Evolutionary conservation across 2,329 filamentous ascomycete species (phyloP).

Genomic region (Penicillium sp.): DNA sequence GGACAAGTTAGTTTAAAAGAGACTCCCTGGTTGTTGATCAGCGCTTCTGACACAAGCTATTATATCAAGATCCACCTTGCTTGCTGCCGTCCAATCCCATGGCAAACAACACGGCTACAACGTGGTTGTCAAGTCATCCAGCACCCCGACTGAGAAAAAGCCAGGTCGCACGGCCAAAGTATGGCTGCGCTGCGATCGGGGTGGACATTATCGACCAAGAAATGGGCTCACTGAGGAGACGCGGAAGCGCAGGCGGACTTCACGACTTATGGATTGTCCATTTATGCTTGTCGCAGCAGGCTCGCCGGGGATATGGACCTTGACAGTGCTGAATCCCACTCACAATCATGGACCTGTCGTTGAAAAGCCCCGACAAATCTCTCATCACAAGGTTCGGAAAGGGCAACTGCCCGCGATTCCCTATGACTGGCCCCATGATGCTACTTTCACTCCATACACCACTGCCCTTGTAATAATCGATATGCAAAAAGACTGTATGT

Average conservation of each 20-base stretch:
- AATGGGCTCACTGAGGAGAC: slow-evolving; percentile 44
- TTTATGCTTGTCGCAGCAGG: slow-evolving; percentile 43
- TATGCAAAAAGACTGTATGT: slow-evolving; percentile 47
- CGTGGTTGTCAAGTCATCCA: slow-evolving; percentile 44
- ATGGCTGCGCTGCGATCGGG: slow-evolving; percentile 43
- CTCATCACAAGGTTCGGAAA: slow-evolving; percentile 41
- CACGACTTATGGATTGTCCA: slow-evolving; percentile 42
- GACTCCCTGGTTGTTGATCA: background rate
- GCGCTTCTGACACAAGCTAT: slow-evolving; percentile 1
- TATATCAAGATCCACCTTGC: slow-evolving; percentile 30
- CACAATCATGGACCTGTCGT: slow-evolving; percentile 42
- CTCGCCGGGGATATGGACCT: slow-evolving; percentile 41
- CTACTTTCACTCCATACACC: slow-evolving; percentile 41
- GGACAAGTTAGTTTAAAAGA: slow-evolving; percentile 32
- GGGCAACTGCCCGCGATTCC: slow-evolving; percentile 40
- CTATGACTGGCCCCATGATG: slow-evolving; percentile 46
- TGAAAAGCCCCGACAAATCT: slow-evolving; percentile 38
- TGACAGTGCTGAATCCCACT: slow-evolving; percentile 39
- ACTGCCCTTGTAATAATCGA: slow-evolving; percentile 45
- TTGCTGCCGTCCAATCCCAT: slow-evolving; percentile 39
- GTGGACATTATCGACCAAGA: slow-evolving; percentile 42
- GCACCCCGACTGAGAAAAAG: slow-evolving; percentile 43
- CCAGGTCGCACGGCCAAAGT: slow-evolving; percentile 42
- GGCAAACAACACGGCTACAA: slow-evolving; percentile 43
- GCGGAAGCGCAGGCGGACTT: slow-evolving; percentile 41